These are phyloP conservation scores for Nannochloropsis oceanica DNA, from an alignment of 108 stramenopile genomes.

Conservation along the genomic window DNA sequence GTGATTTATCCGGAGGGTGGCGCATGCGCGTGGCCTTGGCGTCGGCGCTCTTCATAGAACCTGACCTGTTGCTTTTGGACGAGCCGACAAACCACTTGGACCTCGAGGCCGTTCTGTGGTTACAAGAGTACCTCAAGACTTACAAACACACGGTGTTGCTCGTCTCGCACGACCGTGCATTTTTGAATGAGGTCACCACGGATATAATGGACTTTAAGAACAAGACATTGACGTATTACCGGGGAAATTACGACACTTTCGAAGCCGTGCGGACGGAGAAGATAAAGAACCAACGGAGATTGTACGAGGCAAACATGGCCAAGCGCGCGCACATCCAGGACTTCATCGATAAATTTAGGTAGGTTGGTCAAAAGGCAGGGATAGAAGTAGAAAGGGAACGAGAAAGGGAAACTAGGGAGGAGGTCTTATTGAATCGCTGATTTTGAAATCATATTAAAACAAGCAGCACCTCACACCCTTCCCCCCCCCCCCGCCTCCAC, in stretches of 20 bases:
- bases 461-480: neutral
- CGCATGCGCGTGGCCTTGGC: conserved; percentile 94
- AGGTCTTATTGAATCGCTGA: neutral
- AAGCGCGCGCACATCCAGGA: conserved; percentile 96
- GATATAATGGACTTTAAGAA: conserved; percentile 54
- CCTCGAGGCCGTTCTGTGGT: conserved; percentile 85
- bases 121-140: conserved; percentile 57
- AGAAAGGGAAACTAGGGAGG: neutral
- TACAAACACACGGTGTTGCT: conserved; percentile 72
- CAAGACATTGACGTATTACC: conserved; percentile 63
- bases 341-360: conserved; percentile 83
- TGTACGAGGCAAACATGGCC: conserved; percentile 74
- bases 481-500: neutral
- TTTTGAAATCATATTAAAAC: too few relatives aligned
- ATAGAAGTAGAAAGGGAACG: neutral
- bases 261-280: conserved; percentile 65
- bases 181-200: conserved; percentile 61
- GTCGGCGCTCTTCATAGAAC: conserved; percentile 82
- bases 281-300: conserved; percentile 60
- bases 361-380: conserved; percentile 14
- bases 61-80: conserved; percentile 47
- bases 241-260: conserved; percentile 80
- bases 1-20: conserved; percentile 76
- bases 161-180: conserved; percentile 86
- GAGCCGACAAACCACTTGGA: conserved; percentile 67